Conservation (phyloP, 1,284 basidiomycete species). For the Ganoderma boninense region DNA sequence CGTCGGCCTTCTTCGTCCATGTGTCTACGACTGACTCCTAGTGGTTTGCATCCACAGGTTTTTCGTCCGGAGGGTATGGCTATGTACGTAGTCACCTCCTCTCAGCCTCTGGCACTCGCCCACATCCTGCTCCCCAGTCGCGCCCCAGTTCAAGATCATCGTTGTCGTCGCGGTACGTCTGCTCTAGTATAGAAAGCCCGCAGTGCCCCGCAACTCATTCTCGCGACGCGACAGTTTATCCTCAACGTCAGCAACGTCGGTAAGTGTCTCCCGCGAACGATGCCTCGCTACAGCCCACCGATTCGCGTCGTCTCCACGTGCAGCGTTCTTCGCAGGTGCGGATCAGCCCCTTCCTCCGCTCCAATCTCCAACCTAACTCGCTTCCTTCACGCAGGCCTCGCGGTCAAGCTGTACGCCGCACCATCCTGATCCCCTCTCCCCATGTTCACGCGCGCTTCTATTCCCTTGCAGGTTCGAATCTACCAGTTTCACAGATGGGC, state of each 20-base stretch:
- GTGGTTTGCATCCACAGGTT: conserved; percentile 4
- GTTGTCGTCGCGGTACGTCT: conserved; percentile 14
- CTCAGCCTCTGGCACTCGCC: not conserved
- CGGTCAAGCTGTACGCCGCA: too few relatives aligned
- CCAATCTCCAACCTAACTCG: too few relatives aligned
- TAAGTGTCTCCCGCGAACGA: not conserved
- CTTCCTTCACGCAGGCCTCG: too few relatives aligned
- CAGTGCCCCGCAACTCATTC: not conserved
- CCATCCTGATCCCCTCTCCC: not conserved
- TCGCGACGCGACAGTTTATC: not conserved
- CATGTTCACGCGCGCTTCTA: not conserved
- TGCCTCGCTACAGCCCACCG: not conserved
- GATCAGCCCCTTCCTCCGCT: too few relatives aligned
- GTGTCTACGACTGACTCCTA: not conserved
- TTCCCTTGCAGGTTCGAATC: too few relatives aligned
- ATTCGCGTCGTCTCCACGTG: too few relatives aligned
- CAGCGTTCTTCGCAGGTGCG: not conserved
- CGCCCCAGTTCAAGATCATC: conserved; percentile 8
- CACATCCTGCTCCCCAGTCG: conserved; percentile 1
- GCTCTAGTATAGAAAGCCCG: not conserved
- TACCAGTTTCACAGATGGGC: too few relatives aligned
- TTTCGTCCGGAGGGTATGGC: conserved; percentile 20
- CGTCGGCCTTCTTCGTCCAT: not conserved
- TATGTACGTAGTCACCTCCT: conserved; percentile 1
- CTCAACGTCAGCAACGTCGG: conserved; percentile 18